Conservation (phyloP, 2,329 filamentous ascomycete genomes). For the Neodidymelliopsis sp. region DNA sequence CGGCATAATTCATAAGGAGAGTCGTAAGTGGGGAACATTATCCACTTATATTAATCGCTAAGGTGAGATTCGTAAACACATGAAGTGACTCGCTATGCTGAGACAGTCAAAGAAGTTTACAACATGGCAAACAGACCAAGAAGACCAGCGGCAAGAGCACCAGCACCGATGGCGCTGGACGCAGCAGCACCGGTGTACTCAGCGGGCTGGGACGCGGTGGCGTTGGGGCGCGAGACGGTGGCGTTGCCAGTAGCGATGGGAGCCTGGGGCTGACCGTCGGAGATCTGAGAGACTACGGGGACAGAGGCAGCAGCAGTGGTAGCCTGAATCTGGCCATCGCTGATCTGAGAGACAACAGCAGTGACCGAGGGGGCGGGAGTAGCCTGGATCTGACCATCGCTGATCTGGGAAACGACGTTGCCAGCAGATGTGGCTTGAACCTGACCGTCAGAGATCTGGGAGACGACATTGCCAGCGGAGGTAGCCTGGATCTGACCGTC, state of each 20-base stretch:
- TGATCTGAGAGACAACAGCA: constrained; percentile 33
- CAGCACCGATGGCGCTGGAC: constrained; percentile 26
- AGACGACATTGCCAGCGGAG: constrained; percentile 16
- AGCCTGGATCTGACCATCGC: constrained; percentile 34
- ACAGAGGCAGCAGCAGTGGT: constrained; percentile 10
- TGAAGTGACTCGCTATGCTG: constrained; percentile 9
- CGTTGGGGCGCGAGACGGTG: constrained; percentile 19
- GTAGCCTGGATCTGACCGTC: constrained; percentile 37
- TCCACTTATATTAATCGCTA: constrained; percentile 12
- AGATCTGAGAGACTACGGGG: constrained; percentile 18
- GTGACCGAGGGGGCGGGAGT: constrained; percentile 14
- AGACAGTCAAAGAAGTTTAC: constrained; percentile 25
- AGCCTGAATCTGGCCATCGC: constrained; percentile 32
- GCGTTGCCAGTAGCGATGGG: constrained; percentile 21
- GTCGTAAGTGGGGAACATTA: constrained; percentile 21
- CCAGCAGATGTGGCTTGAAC: constrained; percentile 24
- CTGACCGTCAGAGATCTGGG: constrained; percentile 32
- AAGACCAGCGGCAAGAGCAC: constrained; percentile 39
- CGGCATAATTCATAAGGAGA: constrained; percentile 18
- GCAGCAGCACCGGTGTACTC: constrained; percentile 45
- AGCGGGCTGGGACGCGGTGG: constrained; percentile 16
- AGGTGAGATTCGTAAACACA: constrained; percentile 3
- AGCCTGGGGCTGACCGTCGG: constrained; percentile 36
- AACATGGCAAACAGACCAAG: constrained; percentile 40
- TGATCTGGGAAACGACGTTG: constrained; percentile 29